These are phyloP conservation scores for Lolium perenne DNA, from an alignment of 176 grass and related monocot genomes.

Conservation along the genomic window DNA sequence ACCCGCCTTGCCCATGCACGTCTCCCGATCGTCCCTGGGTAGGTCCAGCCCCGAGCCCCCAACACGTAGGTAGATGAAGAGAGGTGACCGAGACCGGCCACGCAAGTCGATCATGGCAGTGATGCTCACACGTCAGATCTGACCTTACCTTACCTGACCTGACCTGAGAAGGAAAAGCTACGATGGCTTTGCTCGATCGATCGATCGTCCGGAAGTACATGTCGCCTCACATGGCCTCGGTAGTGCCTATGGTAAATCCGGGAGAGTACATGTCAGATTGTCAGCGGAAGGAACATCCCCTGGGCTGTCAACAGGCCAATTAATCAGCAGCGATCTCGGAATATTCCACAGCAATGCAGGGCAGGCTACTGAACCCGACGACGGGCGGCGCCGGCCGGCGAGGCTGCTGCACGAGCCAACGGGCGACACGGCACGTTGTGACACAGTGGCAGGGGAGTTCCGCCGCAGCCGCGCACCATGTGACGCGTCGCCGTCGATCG, in stretches of 20 bases:
- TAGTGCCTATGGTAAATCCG: neutral
- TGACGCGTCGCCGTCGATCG: conserved; percentile 1
- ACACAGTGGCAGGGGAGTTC: too few relatives aligned
- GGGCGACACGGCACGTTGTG: conserved; percentile 27
- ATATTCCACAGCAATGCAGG: neutral
- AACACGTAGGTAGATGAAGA: neutral
- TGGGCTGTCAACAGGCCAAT: neutral
- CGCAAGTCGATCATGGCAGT: neutral
- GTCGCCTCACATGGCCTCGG: conserved; percentile 1
- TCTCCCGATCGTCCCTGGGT: too few relatives aligned
- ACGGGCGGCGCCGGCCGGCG: neutral
- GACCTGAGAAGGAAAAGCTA: too few relatives aligned
- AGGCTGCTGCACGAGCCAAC: neutral
- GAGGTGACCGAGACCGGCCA: neutral
- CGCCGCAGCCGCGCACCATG: neutral
- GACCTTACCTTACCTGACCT: neutral
- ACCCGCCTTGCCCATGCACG: too few relatives aligned
- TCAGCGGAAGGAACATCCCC: conserved; percentile 12
- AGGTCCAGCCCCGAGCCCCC: too few relatives aligned
- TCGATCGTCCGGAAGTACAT: too few relatives aligned
- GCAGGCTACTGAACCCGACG: conserved; percentile 11
- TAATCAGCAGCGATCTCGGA: neutral
- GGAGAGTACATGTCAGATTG: neutral
- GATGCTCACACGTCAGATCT: conserved; percentile 37
- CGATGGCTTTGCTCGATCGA: too few relatives aligned